phyloP scores from a whole-genome alignment of 345 rosid genomes.

The Citrus reticulata region DNA sequence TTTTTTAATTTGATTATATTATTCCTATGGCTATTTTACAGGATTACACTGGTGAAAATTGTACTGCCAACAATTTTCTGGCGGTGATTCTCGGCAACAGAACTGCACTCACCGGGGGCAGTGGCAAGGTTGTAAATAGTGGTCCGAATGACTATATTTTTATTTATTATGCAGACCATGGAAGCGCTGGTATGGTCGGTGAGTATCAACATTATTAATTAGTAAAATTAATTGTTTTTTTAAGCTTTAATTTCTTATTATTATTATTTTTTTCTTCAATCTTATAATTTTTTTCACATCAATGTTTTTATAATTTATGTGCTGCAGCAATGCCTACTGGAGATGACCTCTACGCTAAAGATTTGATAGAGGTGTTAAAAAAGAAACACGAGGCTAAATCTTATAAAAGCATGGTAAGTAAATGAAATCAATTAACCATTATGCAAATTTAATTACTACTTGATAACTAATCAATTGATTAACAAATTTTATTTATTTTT shows the following conservation, averaged over 20 bases:
- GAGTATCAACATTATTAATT: background rate
- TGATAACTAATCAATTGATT: background rate
- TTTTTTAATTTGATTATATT: too few relatives aligned
- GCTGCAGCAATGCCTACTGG: constrained; percentile 45
- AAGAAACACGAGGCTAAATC: constrained; percentile 33
- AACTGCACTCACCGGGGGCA: constrained; percentile 57
- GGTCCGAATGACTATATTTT: constrained; percentile 59
- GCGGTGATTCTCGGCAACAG: constrained; percentile 34
- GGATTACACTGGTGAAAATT: constrained; percentile 52
- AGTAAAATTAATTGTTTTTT: background rate
- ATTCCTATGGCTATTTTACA: constrained; percentile 1
- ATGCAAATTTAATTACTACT: background rate
- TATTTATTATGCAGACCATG: constrained; percentile 69
- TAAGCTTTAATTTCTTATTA: too few relatives aligned
- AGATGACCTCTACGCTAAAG: constrained; percentile 29
- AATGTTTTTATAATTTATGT: too few relatives aligned
- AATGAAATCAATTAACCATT: background rate
- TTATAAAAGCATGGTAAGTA: constrained; percentile 48
- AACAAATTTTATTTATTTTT: too few relatives aligned
- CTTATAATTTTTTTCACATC: background rate
- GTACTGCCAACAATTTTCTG: constrained; percentile 40
- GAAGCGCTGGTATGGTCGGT: constrained; percentile 46
- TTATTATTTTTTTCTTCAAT: background rate
- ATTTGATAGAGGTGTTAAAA: constrained; percentile 45
- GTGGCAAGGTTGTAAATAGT: constrained; percentile 59